Evolutionary conservation across 768 basidiomycete species (phyloP).

Genomic region (Melanogaster broomeanus): DNA sequence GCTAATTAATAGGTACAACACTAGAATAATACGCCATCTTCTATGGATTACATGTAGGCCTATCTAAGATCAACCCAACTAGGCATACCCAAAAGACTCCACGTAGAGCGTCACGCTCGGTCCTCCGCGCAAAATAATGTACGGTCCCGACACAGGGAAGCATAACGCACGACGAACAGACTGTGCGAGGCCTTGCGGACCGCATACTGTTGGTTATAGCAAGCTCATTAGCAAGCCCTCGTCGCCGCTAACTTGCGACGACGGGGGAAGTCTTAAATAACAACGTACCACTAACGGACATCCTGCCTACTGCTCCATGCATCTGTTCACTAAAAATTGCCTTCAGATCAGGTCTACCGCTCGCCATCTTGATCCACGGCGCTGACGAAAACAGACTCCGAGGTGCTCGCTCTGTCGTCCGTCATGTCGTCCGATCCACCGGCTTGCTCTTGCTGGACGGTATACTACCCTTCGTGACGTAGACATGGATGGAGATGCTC

Average conservation of each 20-base stretch:
- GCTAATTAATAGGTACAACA: too few species aligned
- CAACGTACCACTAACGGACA: slow-evolving; percentile 50
- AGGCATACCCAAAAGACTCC: slow-evolving; percentile 45
- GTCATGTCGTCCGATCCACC: slow-evolving; percentile 12
- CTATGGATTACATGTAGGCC: too few species aligned
- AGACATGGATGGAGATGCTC: slow-evolving; percentile 41
- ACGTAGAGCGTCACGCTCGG: slow-evolving; percentile 40
- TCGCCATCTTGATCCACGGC: slow-evolving; percentile 27
- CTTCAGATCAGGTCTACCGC: slow-evolving; percentile 46
- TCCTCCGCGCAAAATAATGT: slow-evolving; percentile 32
- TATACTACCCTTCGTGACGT: slow-evolving; percentile 34
- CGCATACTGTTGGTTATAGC: slow-evolving; percentile 46
- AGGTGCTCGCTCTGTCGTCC: too few species aligned
- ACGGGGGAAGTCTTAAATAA: too few species aligned
- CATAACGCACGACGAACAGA: slow-evolving; percentile 43
- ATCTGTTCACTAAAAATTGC: slow-evolving; percentile 41
- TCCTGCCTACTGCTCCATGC: slow-evolving; percentile 32
- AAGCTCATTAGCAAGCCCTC: background rate
- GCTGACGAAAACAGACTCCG: too few species aligned
- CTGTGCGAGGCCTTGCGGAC: slow-evolving; percentile 40
- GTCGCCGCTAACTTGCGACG: too few species aligned
- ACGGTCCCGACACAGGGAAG: slow-evolving; percentile 31
- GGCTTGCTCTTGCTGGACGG: slow-evolving; percentile 12
- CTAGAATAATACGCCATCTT: too few species aligned
- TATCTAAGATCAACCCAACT: too few species aligned